These are phyloP conservation scores for Dryas octopetala DNA, from an alignment of 306 rosid species.

Conservation along the genomic window DNA sequence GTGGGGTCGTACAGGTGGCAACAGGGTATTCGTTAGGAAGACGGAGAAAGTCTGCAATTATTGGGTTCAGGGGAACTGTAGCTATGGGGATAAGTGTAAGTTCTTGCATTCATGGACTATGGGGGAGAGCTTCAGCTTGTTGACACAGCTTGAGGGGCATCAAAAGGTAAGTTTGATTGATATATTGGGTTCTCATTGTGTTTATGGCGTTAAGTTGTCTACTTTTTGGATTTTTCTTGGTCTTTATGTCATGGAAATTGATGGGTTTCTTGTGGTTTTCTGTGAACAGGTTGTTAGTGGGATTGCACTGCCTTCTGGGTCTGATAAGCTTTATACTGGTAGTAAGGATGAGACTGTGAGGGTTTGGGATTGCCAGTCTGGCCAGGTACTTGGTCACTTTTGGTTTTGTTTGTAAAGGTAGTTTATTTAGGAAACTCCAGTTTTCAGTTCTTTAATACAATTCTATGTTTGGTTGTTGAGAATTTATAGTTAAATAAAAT, in stretches of 20 bases:
- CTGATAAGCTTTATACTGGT: constrained; percentile 92
- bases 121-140: constrained; percentile 75
- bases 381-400: constrained; percentile 58
- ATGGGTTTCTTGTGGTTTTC: constrained; percentile 23
- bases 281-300: constrained; percentile 74
- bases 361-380: constrained; percentile 95
- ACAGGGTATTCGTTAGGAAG: constrained; percentile 50
- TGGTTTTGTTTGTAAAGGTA: neutral
- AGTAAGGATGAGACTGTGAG: constrained; percentile 82
- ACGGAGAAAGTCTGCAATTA: constrained; percentile 65
- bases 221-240: constrained; percentile 1
- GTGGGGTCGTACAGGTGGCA: constrained; percentile 65
- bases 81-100: constrained; percentile 73
- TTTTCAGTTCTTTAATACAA: neutral
- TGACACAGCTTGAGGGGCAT: constrained; percentile 93
- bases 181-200: neutral
- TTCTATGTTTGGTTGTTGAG: constrained; percentile 8
- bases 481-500: neutral
- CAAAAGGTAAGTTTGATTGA: constrained; percentile 45
- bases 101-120: constrained; percentile 78
- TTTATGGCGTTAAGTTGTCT: neutral
- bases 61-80: constrained; percentile 82
- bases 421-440: neutral
- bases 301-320: constrained; percentile 86
- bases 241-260: constrained; percentile 12